Evolutionary conservation across 768 basidiomycete genomes (phyloP).

Genomic region (Mrakia hoshinonis): DNA sequence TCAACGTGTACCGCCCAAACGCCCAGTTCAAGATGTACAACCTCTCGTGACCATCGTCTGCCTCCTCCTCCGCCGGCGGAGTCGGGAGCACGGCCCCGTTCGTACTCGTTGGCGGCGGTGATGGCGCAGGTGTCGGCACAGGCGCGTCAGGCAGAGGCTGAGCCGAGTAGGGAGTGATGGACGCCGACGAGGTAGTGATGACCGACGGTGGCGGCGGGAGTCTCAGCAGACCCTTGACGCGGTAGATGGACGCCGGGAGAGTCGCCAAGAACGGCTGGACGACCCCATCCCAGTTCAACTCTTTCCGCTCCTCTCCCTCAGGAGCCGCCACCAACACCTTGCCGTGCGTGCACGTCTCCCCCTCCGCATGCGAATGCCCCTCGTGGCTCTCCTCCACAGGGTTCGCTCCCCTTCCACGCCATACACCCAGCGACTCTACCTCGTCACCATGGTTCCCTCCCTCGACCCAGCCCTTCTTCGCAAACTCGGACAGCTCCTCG

Average conservation of each 20-base stretch:
- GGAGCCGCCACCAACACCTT: conserved; percentile 33
- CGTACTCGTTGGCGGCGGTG: neutral
- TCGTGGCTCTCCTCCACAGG: conserved; percentile 11
- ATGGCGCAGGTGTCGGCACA: neutral
- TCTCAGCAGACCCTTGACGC: conserved; percentile 69
- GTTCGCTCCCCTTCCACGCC: conserved; percentile 42
- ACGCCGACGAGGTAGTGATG: conserved; percentile 31
- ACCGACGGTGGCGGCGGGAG: conserved; percentile 45
- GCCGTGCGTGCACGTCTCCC: conserved; percentile 31
- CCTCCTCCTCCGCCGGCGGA: neutral
- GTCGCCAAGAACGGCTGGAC: conserved; percentile 48
- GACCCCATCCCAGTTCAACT: conserved; percentile 27
- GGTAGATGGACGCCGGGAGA: conserved; percentile 61
- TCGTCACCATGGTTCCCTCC: conserved; percentile 60
- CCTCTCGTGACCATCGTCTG: neutral
- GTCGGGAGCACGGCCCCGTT: too few species aligned
- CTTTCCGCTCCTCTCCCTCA: neutral
- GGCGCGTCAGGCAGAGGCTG: neutral
- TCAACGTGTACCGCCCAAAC: conserved; percentile 59
- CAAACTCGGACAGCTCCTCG: conserved; percentile 36
- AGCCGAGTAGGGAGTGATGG: conserved; percentile 38
- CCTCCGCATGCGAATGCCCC: conserved; percentile 4
- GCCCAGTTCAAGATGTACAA: conserved; percentile 75
- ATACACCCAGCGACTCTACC: conserved; percentile 69
- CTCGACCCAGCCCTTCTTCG: conserved; percentile 29